Percentiles rank a stretch among this genome's conserved stretches.
These are phyloP conservation scores for Borovskyia barvae DNA, from an alignment of 208 protist species.

Conservation along the genomic window DNA sequence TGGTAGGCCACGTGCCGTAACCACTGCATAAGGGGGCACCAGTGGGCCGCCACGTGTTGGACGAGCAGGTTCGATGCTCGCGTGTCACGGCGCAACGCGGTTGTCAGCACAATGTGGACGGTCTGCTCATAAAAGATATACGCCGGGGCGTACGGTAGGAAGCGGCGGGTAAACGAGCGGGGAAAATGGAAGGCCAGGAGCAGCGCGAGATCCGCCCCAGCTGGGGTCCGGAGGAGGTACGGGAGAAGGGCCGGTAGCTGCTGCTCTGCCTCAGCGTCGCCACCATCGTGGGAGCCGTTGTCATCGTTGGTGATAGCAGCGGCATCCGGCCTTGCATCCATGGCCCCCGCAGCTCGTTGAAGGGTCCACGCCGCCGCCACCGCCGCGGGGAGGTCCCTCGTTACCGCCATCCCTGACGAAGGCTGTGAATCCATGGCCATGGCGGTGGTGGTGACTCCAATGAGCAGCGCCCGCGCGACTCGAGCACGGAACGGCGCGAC, in stretches of 20 bases:
- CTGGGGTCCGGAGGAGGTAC: slow-evolving; percentile 47
- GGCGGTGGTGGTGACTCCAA: slow-evolving; percentile 5
- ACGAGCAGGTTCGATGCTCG: slow-evolving; percentile 37
- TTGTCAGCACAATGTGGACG: slow-evolving; percentile 28
- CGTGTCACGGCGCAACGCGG: slow-evolving; percentile 31
- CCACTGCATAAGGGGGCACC: slow-evolving; percentile 45
- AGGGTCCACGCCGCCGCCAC: slow-evolving; percentile 15
- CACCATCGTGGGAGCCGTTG: slow-evolving; percentile 8
- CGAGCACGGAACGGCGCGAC: slow-evolving; percentile 19
- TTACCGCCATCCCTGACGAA: no score
- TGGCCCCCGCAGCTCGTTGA: slow-evolving; percentile 13
- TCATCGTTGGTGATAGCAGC: neutral
- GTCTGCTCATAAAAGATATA: slow-evolving; percentile 46
- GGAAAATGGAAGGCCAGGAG: slow-evolving; percentile 39
- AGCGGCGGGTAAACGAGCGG: slow-evolving; percentile 46
- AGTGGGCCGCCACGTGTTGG: slow-evolving; percentile 47
- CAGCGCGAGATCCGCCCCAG: slow-evolving; percentile 32
- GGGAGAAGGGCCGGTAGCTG: slow-evolving; percentile 67
- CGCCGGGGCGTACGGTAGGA: slow-evolving; percentile 40
- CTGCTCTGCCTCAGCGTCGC: slow-evolving; percentile 14
- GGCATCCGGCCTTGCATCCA: slow-evolving; percentile 4
- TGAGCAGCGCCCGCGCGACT: slow-evolving; percentile 21
- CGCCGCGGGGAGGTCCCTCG: no score
- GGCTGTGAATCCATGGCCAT: neutral
- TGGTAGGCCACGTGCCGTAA: slow-evolving; percentile 30